Conservation (phyloP, 306 rosid genomes). For the Vicia villosa region DNA sequence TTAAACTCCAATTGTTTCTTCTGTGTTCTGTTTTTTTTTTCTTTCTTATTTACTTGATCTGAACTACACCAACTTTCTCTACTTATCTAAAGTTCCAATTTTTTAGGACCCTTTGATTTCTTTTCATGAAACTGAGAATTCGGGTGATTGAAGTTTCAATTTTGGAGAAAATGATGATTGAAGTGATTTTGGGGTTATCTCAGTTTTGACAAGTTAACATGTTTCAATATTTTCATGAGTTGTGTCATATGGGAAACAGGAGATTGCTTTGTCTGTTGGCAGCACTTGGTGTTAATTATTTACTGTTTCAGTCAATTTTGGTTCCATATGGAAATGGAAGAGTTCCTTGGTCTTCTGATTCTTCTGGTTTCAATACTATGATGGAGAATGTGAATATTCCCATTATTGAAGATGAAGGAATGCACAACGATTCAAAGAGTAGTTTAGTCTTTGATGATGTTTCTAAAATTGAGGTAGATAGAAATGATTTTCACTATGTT, state of each 20-base stretch:
- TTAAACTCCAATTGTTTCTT: neutral
- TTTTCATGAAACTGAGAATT: too few relatives aligned
- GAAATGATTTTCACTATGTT: slow-evolving; percentile 30
- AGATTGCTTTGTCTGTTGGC: slow-evolving; percentile 66
- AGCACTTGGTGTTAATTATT: slow-evolving; percentile 59
- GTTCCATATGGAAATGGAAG: slow-evolving; percentile 73
- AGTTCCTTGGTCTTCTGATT: slow-evolving; percentile 56
- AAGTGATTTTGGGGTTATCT: slow-evolving; percentile 21
- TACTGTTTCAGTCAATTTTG: slow-evolving; percentile 70
- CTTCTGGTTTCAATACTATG: slow-evolving; percentile 36
- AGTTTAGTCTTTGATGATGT: slow-evolving; percentile 24
- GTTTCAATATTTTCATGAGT: slow-evolving; percentile 43
- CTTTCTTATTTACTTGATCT: neutral
- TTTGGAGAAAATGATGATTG: slow-evolving; percentile 22
- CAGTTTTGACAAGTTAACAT: slow-evolving; percentile 42
- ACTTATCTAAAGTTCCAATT: neutral
- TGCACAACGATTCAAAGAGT: slow-evolving; percentile 30
- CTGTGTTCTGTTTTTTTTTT: too few relatives aligned
- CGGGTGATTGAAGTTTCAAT: slow-evolving; percentile 31
- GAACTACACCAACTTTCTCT: neutral
- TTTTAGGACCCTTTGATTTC: slow-evolving; percentile 31
- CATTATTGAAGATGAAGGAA: slow-evolving; percentile 37
- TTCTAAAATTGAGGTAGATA: slow-evolving; percentile 29
- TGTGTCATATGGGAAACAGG: slow-evolving; percentile 44
- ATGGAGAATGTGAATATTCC: slow-evolving; percentile 29